A percentile compares a stretch with the other conserved stretches of the same genome.
Evolutionary conservation across 805 yeast genomes (phyloP).

Genomic region (Wickerhamiella dianesei): DNA sequence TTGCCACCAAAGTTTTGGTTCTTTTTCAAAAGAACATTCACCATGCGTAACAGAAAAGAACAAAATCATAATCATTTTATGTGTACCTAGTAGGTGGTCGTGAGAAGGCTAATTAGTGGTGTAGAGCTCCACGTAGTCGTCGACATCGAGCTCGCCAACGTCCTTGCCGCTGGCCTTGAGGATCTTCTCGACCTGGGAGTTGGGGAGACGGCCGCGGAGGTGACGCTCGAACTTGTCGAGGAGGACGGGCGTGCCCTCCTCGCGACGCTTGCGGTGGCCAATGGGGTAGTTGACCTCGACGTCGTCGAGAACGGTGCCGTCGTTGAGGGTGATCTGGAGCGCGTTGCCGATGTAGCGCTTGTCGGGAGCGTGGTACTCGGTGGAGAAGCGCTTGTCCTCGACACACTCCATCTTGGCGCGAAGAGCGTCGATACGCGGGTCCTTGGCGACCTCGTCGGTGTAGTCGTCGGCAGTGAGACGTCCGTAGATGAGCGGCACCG

Average conservation of each 20-base stretch:
- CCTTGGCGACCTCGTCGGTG: constrained; percentile 36
- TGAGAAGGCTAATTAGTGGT: neutral
- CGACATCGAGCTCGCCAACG: constrained; percentile 33
- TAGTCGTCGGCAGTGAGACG: constrained; percentile 46
- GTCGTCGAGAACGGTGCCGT: constrained; percentile 41
- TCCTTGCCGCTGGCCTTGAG: constrained; percentile 26
- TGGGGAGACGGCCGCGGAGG: constrained; percentile 33
- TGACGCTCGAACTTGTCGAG: constrained; percentile 40
- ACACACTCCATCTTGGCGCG: constrained; percentile 43
- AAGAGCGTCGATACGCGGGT: constrained; percentile 39
- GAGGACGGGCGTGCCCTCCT: constrained; percentile 45
- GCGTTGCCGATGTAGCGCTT: constrained; percentile 49
- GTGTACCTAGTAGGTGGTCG: too few relatives aligned
- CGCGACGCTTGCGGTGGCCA: constrained; percentile 46
- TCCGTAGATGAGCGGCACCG: constrained; percentile 42
- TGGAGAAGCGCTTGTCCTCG: constrained; percentile 36
- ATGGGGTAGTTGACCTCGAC: constrained; percentile 43
- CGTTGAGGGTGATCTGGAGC: constrained; percentile 36
- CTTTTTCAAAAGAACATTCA: too few relatives aligned
- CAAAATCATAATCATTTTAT: too few relatives aligned
- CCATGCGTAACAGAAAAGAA: too few relatives aligned
- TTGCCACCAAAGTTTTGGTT: too few relatives aligned
- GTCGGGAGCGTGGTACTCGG: constrained; percentile 42
- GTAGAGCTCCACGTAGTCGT: constrained; percentile 35
- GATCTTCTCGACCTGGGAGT: constrained; percentile 29